These are phyloP conservation scores for Penicillium italicum DNA, from an alignment of 2,329 filamentous ascomycete genomes.

Conservation along the genomic window DNA sequence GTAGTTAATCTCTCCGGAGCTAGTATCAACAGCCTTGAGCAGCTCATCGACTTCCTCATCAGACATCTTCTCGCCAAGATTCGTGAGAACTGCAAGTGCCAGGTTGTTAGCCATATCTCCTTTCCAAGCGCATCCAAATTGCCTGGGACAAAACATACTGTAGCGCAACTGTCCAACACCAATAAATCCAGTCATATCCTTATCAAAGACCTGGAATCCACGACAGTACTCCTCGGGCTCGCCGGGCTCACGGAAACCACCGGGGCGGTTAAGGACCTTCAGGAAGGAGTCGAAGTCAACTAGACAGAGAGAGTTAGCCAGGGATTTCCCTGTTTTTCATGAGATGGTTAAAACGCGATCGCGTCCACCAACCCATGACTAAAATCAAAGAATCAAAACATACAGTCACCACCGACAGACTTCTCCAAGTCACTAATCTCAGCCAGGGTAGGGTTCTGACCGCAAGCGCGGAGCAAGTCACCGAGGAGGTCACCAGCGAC, in stretches of 20 bases:
- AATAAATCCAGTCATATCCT: conserved; percentile 97
- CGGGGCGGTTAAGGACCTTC: conserved; percentile 93
- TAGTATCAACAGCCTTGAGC: conserved; percentile 95
- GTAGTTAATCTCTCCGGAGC: conserved; percentile 96
- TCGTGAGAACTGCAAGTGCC: conserved; percentile 68
- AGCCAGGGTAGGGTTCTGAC: conserved; percentile 91
- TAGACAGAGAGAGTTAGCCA: conserved; percentile 37
- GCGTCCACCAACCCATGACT: background rate
- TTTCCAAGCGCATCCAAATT: background rate
- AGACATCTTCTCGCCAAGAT: conserved; percentile 98
- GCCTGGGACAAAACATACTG: conserved; percentile 42
- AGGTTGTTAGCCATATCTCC: conserved; percentile 4
- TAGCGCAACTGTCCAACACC: conserved; percentile 97
- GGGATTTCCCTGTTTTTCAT: background rate
- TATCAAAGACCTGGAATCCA: conserved; percentile 98
- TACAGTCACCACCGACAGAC: conserved; percentile 85
- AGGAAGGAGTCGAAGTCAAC: conserved; percentile 98
- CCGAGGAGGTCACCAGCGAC: conserved; percentile 82
- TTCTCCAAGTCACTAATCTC: conserved; percentile 94
- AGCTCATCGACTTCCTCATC: conserved; percentile 99
- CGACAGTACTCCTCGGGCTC: conserved; percentile 98
- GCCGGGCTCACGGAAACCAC: conserved; percentile 96
- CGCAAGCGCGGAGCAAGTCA: conserved; percentile 91
- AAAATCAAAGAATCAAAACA: conserved; percentile 43
- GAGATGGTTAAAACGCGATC: background rate